Base-by-base conservation (phyloP, 1,284 basidiomycete genomes). In the Paramarasmius palmivorus region DNA sequence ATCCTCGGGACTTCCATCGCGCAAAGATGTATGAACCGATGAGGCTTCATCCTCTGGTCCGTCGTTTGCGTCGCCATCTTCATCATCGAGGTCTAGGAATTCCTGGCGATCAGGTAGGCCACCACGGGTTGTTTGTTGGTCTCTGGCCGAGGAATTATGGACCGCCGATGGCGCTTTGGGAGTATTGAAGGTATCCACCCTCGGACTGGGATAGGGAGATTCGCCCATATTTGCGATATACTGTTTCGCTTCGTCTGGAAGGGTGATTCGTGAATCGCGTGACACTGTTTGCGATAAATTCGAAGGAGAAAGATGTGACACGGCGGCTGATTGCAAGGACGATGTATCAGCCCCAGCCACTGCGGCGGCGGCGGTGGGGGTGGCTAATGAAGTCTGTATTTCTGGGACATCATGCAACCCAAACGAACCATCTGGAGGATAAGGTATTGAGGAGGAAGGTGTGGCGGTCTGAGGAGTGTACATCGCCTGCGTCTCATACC, bases 161-260 rank as follows among this genome's bases (percentile, higher is more conserved):
- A 14, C 8, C 14, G 32, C 2, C 32, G 44, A 41, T 10, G 15
- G 48, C 34, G 38, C 22, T 50, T 50, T 34, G 34, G 12, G 26
- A 19, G 32, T 12, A 19, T 48, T 36, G 39, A 75, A 76, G 5
- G 59, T 59, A 50, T 76, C 71, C 12, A 70, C 63, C 49, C 69
- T 66, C 3, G 85, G 82, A 61, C 80, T 86, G n/a, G 78, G 68
- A 6, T 73, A 61, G 5, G 86, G 84, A 6, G 83, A 83, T 47
- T 89, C 86, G 22, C 68, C 68, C 78, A 88, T 83, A 57, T 77
- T 81, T 35, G 81, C 76, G 53, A 89, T 86, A 62, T 88, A 90
- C 41, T 78, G 80, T 58, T 74, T 81, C 15, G 86, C 84, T 66
- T 91, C 90, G 54, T 90, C 88, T 1, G 89, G 86, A 32, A 90